Base-by-base conservation (phyloP, 78 protist species). In the Dictyostelium firmibasis region DNA sequence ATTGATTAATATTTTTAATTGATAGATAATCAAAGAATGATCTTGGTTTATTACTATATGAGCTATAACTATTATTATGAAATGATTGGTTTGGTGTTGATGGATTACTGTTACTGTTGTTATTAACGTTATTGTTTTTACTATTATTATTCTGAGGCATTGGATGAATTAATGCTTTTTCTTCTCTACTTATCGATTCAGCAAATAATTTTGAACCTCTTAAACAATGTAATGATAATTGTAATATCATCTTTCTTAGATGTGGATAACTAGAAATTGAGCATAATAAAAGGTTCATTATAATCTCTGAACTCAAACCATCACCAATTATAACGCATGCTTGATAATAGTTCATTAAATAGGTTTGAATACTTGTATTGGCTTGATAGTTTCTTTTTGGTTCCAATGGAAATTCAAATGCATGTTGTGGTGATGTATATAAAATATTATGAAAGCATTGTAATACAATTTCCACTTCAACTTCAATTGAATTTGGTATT, bases 241-340 rank as follows among this genome's bases (percentile, higher is more conserved):
- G 84, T n/a, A 86, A 18, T 18, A 86, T 76, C 10, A 25, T 13
- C 9, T 31, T 25, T 35, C 69, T 44, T 2, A 29, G 27, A 38
- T 35, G 16, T 13, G 53, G 81, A 20, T 50, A 36, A 10, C 67
- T 29, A 27, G 20, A 31, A 10, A 76, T 8, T 18, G 25, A 14
- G 25, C 23, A 31, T 3, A 44, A 38, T 4, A 86, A 38, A 3
- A 18, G 31, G 16, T 76, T 57, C 7, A 76, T 29, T n/a, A 85
- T 47, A 5, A 20, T 41, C 14, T 76, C 92, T 16, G 33, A 33
- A 27, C 75, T 33, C 16, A 86, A 33, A 7, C 44, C 25, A 60
- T 86, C 84, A 36, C 92, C 92, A 76, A 86, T 86, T 13, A 57
- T 75, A 38, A 20, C n/a, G 16, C 85, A 74, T 14, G 92, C 92